Base-by-base conservation (phyloP, 2,329 filamentous ascomycete genomes). In the Pseudocercospora eumusae region DNA sequence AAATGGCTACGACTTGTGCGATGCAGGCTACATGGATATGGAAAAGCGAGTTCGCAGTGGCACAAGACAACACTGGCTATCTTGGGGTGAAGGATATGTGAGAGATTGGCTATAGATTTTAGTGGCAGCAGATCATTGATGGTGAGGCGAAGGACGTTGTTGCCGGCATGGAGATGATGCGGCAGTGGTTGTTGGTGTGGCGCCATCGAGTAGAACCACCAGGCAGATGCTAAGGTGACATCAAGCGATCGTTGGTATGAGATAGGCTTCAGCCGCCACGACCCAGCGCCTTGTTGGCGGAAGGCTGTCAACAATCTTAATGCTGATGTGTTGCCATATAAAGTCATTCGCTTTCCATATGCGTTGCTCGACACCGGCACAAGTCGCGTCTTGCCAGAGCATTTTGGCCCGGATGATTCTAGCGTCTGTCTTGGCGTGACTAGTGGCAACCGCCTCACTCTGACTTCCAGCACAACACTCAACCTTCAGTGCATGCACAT, bases 1-100 rank as follows among this genome's bases (percentile, higher is more conserved):
- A 33, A 33, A 33, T 33, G 47, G 21, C 47, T 25, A 23, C 47
- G 47, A 52, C 47, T 52, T 52, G 47, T 52, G 47, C 47, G 21
- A 27, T 52, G 21, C 20, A 52, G 47, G 47, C 47, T 52, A n/a
- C 47, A 18, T 18, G 23, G 47, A n/a, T 25, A 52, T 52, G 3
- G 25, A 18, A 52, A n/a, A 28, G 21, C 21, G 25, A n/a, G 36
- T n/a, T n/a, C n/a, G n/a, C n/a, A n/a, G 6, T n/a, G 18, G 13
- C 36, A n/a, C n/a, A 11, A 11, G 47, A 52, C 25, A 28, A n/a
- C 18, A 28, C 47, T 52, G 47, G 11, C 25, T 15, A 27, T n/a
- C 47, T 52, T 10, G 21, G 25, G 47, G 25, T 13, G 8, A 25
- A 15, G 11, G 25, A 52, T 28, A 10, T 52, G 15, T 40, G 15